phyloP scores from a whole-genome alignment of 2,329 filamentous ascomycete genomes.

The Arthrobotrys pseudoclavata region DNA sequence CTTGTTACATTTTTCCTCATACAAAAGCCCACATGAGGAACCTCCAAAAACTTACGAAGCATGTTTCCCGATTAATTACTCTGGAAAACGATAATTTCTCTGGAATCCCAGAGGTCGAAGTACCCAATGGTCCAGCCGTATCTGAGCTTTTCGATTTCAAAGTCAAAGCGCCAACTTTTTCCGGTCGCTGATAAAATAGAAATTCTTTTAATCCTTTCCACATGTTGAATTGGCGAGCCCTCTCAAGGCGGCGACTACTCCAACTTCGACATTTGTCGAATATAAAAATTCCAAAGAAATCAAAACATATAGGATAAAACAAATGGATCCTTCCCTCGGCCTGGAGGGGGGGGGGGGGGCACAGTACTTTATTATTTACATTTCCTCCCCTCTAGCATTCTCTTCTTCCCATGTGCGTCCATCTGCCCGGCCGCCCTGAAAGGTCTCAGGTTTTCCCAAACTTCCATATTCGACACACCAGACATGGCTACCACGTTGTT shows the following conservation, averaged over 20 bases:
- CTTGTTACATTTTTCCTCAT: constrained; percentile 16
- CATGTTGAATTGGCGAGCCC: constrained; percentile 27
- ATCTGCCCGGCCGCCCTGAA: constrained; percentile 2
- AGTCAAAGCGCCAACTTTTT: constrained; percentile 25
- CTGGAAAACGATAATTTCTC: constrained; percentile 80
- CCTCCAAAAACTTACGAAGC: constrained; percentile 74
- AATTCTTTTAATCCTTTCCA: constrained; percentile 34
- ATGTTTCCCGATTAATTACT: constrained; percentile 80
- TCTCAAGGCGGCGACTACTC: neutral
- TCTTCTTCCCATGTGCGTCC: constrained; percentile 1
- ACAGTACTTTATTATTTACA: constrained; percentile 6
- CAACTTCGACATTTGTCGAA: constrained; percentile 10
- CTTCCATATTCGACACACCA: constrained; percentile 27
- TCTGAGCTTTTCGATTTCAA: constrained; percentile 38
- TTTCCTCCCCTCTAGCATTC: neutral
- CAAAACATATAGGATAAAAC: neutral
- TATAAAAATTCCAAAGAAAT: neutral
- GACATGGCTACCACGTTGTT: constrained; percentile 49
- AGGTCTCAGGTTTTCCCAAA: constrained; percentile 19
- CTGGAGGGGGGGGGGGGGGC: neutral
- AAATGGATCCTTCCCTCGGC: neutral
- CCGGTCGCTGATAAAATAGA: constrained; percentile 51
- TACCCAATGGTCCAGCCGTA: constrained; percentile 61
- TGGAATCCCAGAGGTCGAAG: constrained; percentile 71
- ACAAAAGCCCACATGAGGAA: neutral